These are phyloP conservation scores for Thelephora terrestris DNA, from an alignment of 1,284 basidiomycete genomes.

Conservation along the genomic window DNA sequence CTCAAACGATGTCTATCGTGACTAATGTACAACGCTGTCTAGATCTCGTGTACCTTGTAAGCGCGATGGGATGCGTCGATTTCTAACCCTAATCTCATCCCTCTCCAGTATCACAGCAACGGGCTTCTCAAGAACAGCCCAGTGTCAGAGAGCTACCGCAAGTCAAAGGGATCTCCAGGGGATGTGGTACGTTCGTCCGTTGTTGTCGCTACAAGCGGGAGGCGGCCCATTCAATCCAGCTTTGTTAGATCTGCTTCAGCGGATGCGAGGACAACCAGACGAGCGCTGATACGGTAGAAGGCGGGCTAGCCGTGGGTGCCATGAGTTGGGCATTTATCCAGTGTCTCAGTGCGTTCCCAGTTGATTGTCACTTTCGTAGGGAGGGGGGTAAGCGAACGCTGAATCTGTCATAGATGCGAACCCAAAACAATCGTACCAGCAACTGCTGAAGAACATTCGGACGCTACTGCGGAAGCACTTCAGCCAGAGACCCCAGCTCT, in stretches of 20 bases:
- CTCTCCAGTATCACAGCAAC: constrained; percentile 47
- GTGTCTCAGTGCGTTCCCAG: constrained; percentile 34
- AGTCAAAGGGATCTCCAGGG: constrained; percentile 29
- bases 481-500: constrained; percentile 73
- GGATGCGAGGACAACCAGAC: constrained; percentile 94
- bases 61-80: constrained; percentile 6
- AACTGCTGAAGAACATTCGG: constrained; percentile 61
- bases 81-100: too few species aligned
- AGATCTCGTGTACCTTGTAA: constrained; percentile 57
- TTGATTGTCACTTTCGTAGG: constrained; percentile 1
- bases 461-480: constrained; percentile 51
- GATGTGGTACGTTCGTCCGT: constrained; percentile 35
- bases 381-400: background rate
- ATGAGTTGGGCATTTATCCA: constrained; percentile 76
- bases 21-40: background rate
- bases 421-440: constrained; percentile 65
- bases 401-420: constrained; percentile 32
- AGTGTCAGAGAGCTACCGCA: constrained; percentile 27
- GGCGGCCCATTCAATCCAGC: background rate
- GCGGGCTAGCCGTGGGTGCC: constrained; percentile 77
- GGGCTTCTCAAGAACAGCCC: constrained; percentile 45
- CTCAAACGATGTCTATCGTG: background rate
- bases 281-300: constrained; percentile 80
- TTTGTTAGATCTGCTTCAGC: constrained; percentile 59
- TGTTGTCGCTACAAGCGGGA: background rate